Evolutionary conservation across 192 early-diverging fungal species (phyloP), one percentile per base, ranked within the genome.

Genomic region (Dimargaris cristalligena): DNA sequence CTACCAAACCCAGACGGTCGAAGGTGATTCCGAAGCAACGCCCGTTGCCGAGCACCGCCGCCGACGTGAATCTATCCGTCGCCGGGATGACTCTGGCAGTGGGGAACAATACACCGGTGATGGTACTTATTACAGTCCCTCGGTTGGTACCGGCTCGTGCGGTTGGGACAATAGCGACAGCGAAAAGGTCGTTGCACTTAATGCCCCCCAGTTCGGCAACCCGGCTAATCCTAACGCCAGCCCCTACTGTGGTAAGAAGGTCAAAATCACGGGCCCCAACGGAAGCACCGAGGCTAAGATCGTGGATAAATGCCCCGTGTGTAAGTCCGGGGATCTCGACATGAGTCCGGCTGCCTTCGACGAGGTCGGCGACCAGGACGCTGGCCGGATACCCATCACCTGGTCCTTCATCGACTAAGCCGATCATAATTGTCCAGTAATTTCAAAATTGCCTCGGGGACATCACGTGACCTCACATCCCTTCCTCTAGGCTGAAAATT

Each of bases 221-320:
- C 34, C 18, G 35, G 59, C 65, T 10, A 66, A 77, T 56, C 60
- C 65, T 0, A 66, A 72, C 55, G 65, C 57, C 0, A 70, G 67
- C 9, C 70, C 75, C 9, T 55, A 62, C 33, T 80, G 78, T 60
- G 74, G 75, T 28, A 64, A 60, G 31, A 62, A 65, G 52, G 72
- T 65, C 23, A 61, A 29, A 16, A 67, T 78, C 9, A 67, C 60
- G 22, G 76, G 76, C 44, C 62, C 55, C 16, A 41, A 20, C 6
- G 76, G 68, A 11, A 35, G 68, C 3, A 69, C 74, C 29, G 60
- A 51, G 22, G 80, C 74, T 44, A 79, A 62, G 33, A 72, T 78
- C 26, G 68, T 76, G 10, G 78, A 80, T 49, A 75, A 64, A 10
- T 81, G 79, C 35, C 65, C 65, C 2, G 59, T 46, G 8, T 80